Percentiles rank a stretch among this genome's conserved stretches.
Conservation (phyloP, 75 land plant genomes). For the Cunninghamia lanceolata region DNA sequence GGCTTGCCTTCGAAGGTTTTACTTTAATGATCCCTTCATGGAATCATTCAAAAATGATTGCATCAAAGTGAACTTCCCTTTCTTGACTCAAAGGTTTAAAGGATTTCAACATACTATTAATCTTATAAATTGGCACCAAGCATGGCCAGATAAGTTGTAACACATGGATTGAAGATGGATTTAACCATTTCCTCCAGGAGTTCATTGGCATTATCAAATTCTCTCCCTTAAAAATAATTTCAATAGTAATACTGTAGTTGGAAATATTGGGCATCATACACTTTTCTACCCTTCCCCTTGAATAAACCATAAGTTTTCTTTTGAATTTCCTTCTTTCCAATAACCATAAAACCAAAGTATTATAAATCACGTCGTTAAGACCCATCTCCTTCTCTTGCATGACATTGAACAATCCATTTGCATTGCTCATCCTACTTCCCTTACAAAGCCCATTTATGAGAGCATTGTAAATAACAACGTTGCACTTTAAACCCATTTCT, state of each 20-base stretch:
- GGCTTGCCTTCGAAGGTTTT: too few species aligned
- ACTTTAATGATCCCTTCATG: too few species aligned
- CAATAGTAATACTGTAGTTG: conserved; percentile 38
- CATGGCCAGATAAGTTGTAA: too few species aligned
- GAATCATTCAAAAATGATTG: too few species aligned
- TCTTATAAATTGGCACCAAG: too few species aligned
- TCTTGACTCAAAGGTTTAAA: too few species aligned
- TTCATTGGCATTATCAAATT: conserved; percentile 40
- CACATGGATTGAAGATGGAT: conserved; percentile 15
- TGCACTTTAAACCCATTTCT: conserved; percentile 51
- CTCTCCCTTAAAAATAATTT: conserved; percentile 41
- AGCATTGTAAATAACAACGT: conserved; percentile 59
- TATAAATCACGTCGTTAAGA: conserved; percentile 68
- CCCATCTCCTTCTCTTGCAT: conserved; percentile 24
- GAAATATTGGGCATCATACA: conserved; percentile 46
- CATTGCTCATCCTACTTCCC: conserved; percentile 54
- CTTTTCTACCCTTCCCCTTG: conserved; percentile 51
- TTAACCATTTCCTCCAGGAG: conserved; percentile 39
- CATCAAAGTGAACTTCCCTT: too few species aligned
- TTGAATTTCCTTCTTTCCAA: conserved; percentile 46
- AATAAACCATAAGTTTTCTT: conserved; percentile 58
- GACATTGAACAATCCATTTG: too few species aligned
- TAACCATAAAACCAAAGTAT: conserved; percentile 60
- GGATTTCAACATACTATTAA: too few species aligned
- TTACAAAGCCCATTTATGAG: conserved; percentile 51